A percentile compares a stretch with the other conserved stretches of the same genome.
phyloP scores from a whole-genome alignment of 495 filamentous ascomycete species.

The Podospora pseudopauciseta region DNA sequence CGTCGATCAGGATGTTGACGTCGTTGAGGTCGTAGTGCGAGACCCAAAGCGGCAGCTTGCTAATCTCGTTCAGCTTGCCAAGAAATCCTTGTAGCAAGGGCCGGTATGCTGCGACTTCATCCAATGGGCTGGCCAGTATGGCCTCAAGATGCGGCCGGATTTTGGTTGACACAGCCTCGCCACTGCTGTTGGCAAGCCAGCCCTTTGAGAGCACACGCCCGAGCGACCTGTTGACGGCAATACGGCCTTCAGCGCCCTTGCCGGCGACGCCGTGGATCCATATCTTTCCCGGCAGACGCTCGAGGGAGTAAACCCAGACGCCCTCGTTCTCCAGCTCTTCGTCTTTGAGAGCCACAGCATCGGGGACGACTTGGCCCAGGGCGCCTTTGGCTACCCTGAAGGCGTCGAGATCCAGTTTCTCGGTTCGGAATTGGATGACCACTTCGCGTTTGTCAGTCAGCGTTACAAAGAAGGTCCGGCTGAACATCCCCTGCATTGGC shows the following conservation, averaged over 20 bases:
- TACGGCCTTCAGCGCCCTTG: conserved; percentile 9
- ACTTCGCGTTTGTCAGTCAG: conserved; percentile 11
- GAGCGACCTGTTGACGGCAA: conserved; percentile 14
- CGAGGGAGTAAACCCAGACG: conserved; percentile 13
- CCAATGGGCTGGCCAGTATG: conserved; percentile 2
- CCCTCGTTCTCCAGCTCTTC: conserved; percentile 11
- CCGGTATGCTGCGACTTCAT: conserved; percentile 2
- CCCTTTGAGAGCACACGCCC: conserved; percentile 11
- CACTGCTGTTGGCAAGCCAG: conserved; percentile 1
- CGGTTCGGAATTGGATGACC: conserved; percentile 14
- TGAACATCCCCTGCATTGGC: conserved; percentile 14
- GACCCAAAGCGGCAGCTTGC: conserved; percentile 13
- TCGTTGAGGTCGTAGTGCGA: conserved; percentile 3
- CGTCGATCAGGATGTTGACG: conserved; percentile 2
- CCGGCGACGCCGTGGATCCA: conserved; percentile 9
- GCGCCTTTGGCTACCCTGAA: conserved; percentile 11
- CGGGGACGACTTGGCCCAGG: conserved; percentile 12
- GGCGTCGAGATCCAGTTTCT: conserved; percentile 13
- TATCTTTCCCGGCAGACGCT: conserved; percentile 12
- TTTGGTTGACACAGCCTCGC: neutral
- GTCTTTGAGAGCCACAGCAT: conserved; percentile 1
- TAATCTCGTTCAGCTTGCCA: conserved; percentile 10
- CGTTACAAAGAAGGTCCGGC: conserved; percentile 15
- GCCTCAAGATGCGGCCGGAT: conserved; percentile 12
- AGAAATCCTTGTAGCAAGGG: neutral